Evolutionary conservation across 768 basidiomycete species (phyloP).

Genomic region (Mrakia hoshinonis): DNA sequence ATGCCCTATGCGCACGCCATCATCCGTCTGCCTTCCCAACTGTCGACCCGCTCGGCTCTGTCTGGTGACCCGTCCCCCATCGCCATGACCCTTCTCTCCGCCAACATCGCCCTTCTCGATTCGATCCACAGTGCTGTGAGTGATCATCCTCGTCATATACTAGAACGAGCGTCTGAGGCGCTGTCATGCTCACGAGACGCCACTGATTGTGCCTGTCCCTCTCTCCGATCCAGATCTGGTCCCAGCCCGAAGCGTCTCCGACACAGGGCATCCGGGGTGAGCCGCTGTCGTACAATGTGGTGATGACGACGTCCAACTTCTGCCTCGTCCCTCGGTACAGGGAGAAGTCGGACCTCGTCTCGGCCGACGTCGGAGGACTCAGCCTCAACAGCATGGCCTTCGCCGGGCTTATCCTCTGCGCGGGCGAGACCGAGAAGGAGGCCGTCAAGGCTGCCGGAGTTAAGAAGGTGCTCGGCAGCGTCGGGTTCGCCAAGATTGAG

Average conservation of each 20-base stretch:
- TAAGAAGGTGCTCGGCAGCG: slow-evolving; percentile 3
- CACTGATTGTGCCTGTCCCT: no score
- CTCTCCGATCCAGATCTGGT: no score
- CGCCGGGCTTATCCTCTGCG: slow-evolving; percentile 14
- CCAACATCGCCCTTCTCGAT: slow-evolving; percentile 25
- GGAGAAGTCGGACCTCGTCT: slow-evolving; percentile 10
- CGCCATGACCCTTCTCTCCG: slow-evolving; percentile 1
- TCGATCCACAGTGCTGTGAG: slow-evolving; percentile 14
- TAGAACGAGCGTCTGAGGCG: no score
- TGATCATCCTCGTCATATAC: no score
- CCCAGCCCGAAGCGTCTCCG: background rate
- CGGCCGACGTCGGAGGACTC: slow-evolving; percentile 2
- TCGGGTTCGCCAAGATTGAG: slow-evolving; percentile 8
- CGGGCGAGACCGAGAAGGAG: slow-evolving; percentile 15
- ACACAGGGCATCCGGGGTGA: background rate
- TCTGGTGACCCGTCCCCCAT: background rate
- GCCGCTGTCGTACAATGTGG: slow-evolving; percentile 15
- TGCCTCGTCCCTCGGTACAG: slow-evolving; percentile 16
- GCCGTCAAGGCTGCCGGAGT: background rate
- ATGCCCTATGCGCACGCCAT: slow-evolving; percentile 12
- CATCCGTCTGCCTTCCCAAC: slow-evolving; percentile 11
- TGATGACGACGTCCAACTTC: slow-evolving; percentile 15
- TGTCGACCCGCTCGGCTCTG: slow-evolving; percentile 10
- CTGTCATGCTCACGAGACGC: no score
- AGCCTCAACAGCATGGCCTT: slow-evolving; percentile 24